These are phyloP conservation scores for Strobilomyces confusus DNA, from an alignment of 768 basidiomycete genomes.

Conservation along the genomic window DNA sequence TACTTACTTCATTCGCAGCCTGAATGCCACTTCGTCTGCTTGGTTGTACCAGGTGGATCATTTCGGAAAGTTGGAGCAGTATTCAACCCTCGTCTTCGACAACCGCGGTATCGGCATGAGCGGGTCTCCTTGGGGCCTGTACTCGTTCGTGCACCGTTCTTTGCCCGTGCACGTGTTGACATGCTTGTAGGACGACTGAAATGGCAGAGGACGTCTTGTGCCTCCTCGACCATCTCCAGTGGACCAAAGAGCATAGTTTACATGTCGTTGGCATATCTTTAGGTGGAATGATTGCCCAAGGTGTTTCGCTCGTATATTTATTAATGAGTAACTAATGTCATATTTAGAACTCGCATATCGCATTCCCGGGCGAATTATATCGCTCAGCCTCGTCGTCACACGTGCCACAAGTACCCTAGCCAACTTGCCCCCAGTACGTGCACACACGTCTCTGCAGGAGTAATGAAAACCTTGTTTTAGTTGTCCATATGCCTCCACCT, in stretches of 20 bases:
- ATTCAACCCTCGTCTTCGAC: conserved; percentile 72
- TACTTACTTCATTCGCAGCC: conserved; percentile 32
- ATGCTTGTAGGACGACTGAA: conserved; percentile 49
- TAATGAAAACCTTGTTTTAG: conserved; percentile 23
- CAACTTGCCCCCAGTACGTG: conserved; percentile 62
- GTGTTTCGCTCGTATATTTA: conserved; percentile 20
- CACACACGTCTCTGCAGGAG: neutral
- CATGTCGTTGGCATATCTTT: conserved; percentile 74
- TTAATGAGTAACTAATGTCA: neutral
- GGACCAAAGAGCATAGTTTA: conserved; percentile 57
- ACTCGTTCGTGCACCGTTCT: conserved; percentile 48
- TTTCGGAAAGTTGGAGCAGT: conserved; percentile 52
- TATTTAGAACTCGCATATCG: conserved; percentile 59
- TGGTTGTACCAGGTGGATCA: conserved; percentile 65
- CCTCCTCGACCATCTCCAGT: conserved; percentile 66
- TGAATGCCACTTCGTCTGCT: conserved; percentile 59
- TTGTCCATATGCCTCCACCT: conserved; percentile 37
- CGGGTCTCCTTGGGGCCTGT: conserved; percentile 66
- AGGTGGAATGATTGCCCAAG: conserved; percentile 84
- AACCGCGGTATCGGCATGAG: conserved; percentile 83
- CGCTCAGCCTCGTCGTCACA: conserved; percentile 66
- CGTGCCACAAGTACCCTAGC: conserved; percentile 53
- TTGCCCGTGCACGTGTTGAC: neutral
- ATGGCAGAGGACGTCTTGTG: conserved; percentile 76
- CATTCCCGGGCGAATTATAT: conserved; percentile 63